Conservation (phyloP, 208 protist species). For the Wallacemonas sp. region DNA sequence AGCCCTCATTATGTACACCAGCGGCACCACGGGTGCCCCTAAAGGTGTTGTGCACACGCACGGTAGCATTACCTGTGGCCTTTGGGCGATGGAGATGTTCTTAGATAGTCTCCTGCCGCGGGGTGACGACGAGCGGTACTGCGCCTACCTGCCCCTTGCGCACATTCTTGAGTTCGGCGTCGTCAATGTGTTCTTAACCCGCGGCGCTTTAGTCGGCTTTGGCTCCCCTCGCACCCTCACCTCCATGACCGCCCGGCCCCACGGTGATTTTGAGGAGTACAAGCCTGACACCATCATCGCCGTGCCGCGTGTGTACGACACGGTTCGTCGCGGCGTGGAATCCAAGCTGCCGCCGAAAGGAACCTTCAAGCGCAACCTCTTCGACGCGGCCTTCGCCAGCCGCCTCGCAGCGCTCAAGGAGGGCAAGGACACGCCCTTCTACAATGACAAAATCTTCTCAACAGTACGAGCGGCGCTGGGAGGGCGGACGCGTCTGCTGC, state of each 20-base stretch:
- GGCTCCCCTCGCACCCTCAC: constrained; percentile 77
- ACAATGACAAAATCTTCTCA: constrained; percentile 77
- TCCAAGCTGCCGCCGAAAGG: constrained; percentile 55
- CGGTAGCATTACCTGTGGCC: constrained; percentile 54
- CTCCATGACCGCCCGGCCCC: constrained; percentile 60
- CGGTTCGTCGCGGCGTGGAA: constrained; percentile 72
- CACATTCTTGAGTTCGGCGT: constrained; percentile 93
- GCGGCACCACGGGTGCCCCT: constrained; percentile 88
- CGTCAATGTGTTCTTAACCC: constrained; percentile 64
- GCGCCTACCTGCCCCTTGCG: constrained; percentile 91
- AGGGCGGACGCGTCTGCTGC: constrained; percentile 46
- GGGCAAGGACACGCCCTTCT: constrained; percentile 83
- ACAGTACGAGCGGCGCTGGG: constrained; percentile 52
- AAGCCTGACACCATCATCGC: constrained; percentile 61
- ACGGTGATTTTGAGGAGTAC: constrained; percentile 83
- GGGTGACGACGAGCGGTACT: constrained; percentile 54
- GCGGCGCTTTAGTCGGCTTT: constrained; percentile 75
- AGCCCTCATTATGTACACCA: constrained; percentile 84
- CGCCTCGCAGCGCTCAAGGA: constrained; percentile 57
- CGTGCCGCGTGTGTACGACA: constrained; percentile 90
- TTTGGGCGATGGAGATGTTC: constrained; percentile 49
- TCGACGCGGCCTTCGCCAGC: constrained; percentile 64
- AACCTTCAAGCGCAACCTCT: constrained; percentile 63
- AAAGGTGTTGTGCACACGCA: constrained; percentile 90
- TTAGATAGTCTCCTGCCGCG: constrained; percentile 25